Conservation (phyloP, 73 alveolate species). For the Breviolum minutum region DNA sequence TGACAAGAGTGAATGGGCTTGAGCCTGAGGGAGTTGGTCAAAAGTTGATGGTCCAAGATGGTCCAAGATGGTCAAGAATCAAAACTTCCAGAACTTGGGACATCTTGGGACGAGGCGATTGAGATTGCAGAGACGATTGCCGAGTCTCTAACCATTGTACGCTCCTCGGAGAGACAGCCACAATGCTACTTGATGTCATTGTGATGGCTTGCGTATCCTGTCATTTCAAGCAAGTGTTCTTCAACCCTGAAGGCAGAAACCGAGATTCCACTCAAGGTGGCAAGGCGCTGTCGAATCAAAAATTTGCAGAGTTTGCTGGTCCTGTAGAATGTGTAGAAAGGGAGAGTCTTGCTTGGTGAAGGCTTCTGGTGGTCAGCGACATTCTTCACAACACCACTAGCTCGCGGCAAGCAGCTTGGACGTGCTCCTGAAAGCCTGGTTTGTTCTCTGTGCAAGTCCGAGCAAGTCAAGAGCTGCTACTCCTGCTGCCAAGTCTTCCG, state of each 20-base stretch:
- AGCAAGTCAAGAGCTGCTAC: too few relatives aligned
- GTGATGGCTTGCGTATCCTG: too few relatives aligned
- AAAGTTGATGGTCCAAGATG: too few relatives aligned
- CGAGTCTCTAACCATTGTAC: constrained; percentile 58
- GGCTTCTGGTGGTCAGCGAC: constrained; percentile 96
- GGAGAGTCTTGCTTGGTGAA: not conserved
- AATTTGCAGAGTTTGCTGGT: not conserved
- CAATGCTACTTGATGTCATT: too few relatives aligned
- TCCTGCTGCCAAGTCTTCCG: too few relatives aligned
- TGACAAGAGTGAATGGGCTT: constrained; percentile 78
- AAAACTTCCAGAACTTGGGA: too few relatives aligned
- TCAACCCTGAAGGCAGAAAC: constrained; percentile 39
- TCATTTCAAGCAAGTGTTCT: not conserved
- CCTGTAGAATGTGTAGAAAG: not conserved
- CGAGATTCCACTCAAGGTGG: constrained; percentile 89
- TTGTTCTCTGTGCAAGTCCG: too few relatives aligned
- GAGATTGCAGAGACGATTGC: constrained; percentile 78
- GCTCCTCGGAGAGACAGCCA: not conserved
- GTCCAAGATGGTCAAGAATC: too few relatives aligned
- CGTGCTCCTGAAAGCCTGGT: constrained; percentile 17
- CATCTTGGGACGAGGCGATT: constrained; percentile 31
- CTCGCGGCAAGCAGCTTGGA: constrained; percentile 96
- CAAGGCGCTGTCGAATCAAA: constrained; percentile 4
- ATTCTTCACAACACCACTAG: constrained; percentile 96
- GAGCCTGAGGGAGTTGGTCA: not conserved